Percentiles rank a stretch among this genome's conserved stretches.
These are phyloP conservation scores for Sequoiadendron giganteum DNA, from an alignment of 75 land plant species.

Conservation along the genomic window DNA sequence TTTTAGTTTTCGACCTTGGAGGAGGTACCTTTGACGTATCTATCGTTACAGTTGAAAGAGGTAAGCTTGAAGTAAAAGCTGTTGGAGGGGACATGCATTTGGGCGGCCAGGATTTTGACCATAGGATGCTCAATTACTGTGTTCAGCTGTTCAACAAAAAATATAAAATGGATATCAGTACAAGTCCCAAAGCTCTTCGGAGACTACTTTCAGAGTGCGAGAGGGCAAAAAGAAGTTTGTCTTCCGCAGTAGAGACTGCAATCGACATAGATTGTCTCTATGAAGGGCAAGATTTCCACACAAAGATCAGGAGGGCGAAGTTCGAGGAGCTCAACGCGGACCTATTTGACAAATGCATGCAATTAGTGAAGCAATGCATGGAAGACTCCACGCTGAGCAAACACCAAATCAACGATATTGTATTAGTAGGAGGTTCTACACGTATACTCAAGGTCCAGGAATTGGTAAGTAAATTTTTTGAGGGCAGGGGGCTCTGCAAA, in stretches of 20 bases:
- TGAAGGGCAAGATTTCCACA: not conserved
- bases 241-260: not conserved
- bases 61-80: conserved; percentile 20
- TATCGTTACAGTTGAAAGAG: conserved; percentile 3
- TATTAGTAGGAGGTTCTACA: conserved; percentile 19
- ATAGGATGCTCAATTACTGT: not conserved
- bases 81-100: conserved; percentile 18
- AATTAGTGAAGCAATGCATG: not conserved
- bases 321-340: conserved; percentile 9
- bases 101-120: conserved; percentile 17
- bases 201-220: not conserved
- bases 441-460: conserved; percentile 18
- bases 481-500: not conserved
- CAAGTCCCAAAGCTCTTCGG: not conserved
- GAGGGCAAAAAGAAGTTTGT: not conserved
- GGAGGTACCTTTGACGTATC: conserved; percentile 8
- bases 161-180: not conserved
- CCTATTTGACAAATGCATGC: not conserved
- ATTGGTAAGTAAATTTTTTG: conserved; percentile 5
- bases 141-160: not conserved
- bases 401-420: not conserved
- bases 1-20: conserved; percentile 13
- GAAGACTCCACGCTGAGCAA: not conserved
- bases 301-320: not conserved
- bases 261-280: conserved; percentile 1